phyloP scores from a whole-genome alignment of 2,329 filamentous ascomycete genomes.

The Aspergillus japonicus region DNA sequence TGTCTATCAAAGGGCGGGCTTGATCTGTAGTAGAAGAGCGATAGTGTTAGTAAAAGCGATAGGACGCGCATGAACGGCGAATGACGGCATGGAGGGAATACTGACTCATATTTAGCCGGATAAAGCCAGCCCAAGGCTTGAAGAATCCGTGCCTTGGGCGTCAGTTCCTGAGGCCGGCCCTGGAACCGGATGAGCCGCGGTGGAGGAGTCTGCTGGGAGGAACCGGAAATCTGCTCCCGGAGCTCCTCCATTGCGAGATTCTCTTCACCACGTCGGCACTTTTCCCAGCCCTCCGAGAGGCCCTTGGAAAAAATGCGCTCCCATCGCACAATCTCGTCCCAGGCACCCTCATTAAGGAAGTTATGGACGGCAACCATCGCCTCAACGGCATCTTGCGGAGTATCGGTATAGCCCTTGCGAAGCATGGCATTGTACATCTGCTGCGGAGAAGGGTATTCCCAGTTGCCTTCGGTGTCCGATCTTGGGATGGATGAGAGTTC shows the following conservation, averaged over 20 bases:
- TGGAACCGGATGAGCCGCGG: slow-evolving; percentile 84
- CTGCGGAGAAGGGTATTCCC: slow-evolving; percentile 97
- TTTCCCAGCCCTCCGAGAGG: slow-evolving; percentile 67
- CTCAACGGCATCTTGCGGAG: slow-evolving; percentile 87
- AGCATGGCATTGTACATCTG: slow-evolving; percentile 99
- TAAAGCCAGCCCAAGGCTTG: slow-evolving; percentile 77
- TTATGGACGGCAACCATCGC: slow-evolving; percentile 98
- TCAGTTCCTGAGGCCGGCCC: slow-evolving; percentile 83
- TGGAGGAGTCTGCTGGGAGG: slow-evolving; percentile 39
- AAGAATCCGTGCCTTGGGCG: slow-evolving; percentile 84
- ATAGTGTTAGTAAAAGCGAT: background rate
- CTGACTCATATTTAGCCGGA: slow-evolving; percentile 74
- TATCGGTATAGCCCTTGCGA: slow-evolving; percentile 93
- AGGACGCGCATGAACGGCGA: background rate
- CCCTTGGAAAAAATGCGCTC: slow-evolving; percentile 81
- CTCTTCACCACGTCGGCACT: slow-evolving; percentile 72
- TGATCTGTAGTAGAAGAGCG: slow-evolving; percentile 49
- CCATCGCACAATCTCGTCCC: slow-evolving; percentile 93
- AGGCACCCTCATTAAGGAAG: slow-evolving; percentile 95
- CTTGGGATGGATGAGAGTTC: slow-evolving; percentile 90
- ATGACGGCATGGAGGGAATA: background rate
- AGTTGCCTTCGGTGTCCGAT: slow-evolving; percentile 70
- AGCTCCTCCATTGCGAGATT: slow-evolving; percentile 58
- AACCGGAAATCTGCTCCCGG: slow-evolving; percentile 46
- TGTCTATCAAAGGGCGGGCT: slow-evolving; percentile 93